These are phyloP conservation scores for Ophiocordyceps camponoti-leonardi DNA, from an alignment of 2,329 filamentous ascomycete genomes.

Conservation along the genomic window DNA sequence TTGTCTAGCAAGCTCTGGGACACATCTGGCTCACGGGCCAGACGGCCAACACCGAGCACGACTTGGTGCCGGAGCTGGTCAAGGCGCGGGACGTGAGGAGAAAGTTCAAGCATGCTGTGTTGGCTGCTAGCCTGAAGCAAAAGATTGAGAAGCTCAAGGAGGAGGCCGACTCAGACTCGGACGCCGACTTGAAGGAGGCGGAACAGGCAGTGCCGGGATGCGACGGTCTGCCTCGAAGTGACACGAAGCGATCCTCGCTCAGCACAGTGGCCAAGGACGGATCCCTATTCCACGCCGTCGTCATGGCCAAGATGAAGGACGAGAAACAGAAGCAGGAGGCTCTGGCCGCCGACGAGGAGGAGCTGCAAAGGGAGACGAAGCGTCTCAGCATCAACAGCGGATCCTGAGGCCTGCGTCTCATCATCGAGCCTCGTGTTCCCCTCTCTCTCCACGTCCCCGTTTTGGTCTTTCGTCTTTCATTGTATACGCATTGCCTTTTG, in stretches of 20 bases:
- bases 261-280: slow-evolving; percentile 21
- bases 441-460: background rate
- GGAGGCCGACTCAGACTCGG: slow-evolving; percentile 60
- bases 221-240: slow-evolving; percentile 12
- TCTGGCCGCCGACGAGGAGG: slow-evolving; percentile 46
- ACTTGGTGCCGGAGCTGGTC: slow-evolving; percentile 84
- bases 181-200: slow-evolving; percentile 55
- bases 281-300: slow-evolving; percentile 85
- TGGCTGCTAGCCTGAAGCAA: slow-evolving; percentile 89
- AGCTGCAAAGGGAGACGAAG: slow-evolving; percentile 31
- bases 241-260: slow-evolving; percentile 17
- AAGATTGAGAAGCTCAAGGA: slow-evolving; percentile 89
- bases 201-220: slow-evolving; percentile 29
- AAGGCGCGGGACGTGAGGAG: slow-evolving; percentile 84
- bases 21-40: slow-evolving; percentile 85
- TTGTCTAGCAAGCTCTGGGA: slow-evolving; percentile 48
- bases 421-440: no score
- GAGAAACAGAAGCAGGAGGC: slow-evolving; percentile 60
- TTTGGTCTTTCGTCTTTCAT: no score
- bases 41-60: slow-evolving; percentile 73
- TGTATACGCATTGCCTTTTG: no score
- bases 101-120: slow-evolving; percentile 81
- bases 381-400: slow-evolving; percentile 14
- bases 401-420: background rate
- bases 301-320: slow-evolving; percentile 53